phyloP scores from a whole-genome alignment of 2,329 filamentous ascomycete species.

The Verticillium zaregamsianum region DNA sequence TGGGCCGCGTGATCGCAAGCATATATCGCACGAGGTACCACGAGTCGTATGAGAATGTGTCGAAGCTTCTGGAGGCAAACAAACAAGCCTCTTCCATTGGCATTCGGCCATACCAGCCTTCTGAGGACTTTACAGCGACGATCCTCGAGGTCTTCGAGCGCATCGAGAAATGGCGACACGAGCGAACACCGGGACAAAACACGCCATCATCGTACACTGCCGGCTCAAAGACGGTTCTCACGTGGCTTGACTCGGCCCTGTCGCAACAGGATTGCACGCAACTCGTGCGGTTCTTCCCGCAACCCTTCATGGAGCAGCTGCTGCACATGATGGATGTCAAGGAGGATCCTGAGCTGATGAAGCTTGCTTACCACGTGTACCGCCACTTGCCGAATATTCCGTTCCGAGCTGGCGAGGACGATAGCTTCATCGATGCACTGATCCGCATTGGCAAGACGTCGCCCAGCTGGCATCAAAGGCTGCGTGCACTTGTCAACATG shows the following conservation, averaged over 20 bases:
- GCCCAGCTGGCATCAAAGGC: slow-evolving; percentile 88
- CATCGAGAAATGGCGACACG: slow-evolving; percentile 82
- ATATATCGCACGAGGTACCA: slow-evolving; percentile 92
- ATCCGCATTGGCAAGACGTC: slow-evolving; percentile 84
- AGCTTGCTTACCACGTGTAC: slow-evolving; percentile 93
- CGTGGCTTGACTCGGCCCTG: slow-evolving; percentile 90
- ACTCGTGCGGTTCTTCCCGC: slow-evolving; percentile 85
- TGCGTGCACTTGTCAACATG: slow-evolving; percentile 95
- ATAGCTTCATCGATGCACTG: slow-evolving; percentile 76
- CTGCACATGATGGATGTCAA: slow-evolving; percentile 99
- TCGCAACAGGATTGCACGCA: slow-evolving; percentile 91
- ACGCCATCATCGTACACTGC: slow-evolving; percentile 93
- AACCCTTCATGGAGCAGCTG: slow-evolving; percentile 84
- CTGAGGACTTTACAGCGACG: slow-evolving; percentile 66
- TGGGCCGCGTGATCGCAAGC: slow-evolving; percentile 81
- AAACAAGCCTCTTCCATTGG: slow-evolving; percentile 78
- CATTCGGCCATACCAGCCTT: slow-evolving; percentile 75
- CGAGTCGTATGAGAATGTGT: slow-evolving; percentile 83
- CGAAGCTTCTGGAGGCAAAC: slow-evolving; percentile 71
- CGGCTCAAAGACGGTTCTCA: slow-evolving; percentile 89
- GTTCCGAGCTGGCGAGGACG: slow-evolving; percentile 80
- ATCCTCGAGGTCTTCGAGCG: slow-evolving; percentile 72
- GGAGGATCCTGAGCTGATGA: slow-evolving; percentile 93
- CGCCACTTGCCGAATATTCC: slow-evolving; percentile 94
- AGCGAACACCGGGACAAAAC: slow-evolving; percentile 82